Evolutionary conservation across 306 rosid genomes (phyloP).

Genomic region (Dalbergia oliveri): DNA sequence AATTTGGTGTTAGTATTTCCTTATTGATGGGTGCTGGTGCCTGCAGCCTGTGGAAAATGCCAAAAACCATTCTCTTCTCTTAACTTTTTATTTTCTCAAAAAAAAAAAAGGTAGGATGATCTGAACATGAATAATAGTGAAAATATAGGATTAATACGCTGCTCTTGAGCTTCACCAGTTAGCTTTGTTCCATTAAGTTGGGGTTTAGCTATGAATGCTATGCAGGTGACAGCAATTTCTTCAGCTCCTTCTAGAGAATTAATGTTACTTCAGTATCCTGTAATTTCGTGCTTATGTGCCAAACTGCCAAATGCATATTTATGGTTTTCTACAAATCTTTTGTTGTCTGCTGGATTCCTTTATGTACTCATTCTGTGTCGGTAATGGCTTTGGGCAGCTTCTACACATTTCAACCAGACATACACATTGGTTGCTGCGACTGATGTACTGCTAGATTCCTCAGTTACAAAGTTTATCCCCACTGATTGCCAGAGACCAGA

Average conservation of each 20-base stretch:
- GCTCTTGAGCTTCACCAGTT: neutral
- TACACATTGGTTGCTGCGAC: constrained; percentile 90
- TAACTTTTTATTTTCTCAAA: constrained; percentile 3
- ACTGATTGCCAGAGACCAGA: constrained; percentile 97
- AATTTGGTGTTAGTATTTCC: neutral
- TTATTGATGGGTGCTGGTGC: constrained; percentile 7
- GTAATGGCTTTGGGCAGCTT: constrained; percentile 66
- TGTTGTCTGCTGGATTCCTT: constrained; percentile 32
- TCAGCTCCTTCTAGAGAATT: constrained; percentile 16
- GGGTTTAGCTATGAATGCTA: constrained; percentile 13
- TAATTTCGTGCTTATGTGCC: constrained; percentile 35
- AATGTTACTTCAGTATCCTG: neutral
- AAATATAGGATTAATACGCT: constrained; percentile 14
- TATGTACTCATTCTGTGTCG: constrained; percentile 30
- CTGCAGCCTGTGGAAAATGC: constrained; percentile 20
- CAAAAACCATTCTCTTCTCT: constrained; percentile 21
- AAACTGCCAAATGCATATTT: neutral
- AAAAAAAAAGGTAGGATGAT: neutral
- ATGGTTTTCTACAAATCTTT: constrained; percentile 12
- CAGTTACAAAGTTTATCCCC: constrained; percentile 79
- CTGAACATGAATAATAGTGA: neutral
- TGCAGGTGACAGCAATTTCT: constrained; percentile 5
- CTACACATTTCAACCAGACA: constrained; percentile 75
- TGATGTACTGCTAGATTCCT: constrained; percentile 90
- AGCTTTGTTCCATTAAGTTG: neutral